Percentiles rank a stretch among this genome's conserved stretches.
These are phyloP conservation scores for Coleophoma eucalyptorum DNA, from an alignment of 2,329 filamentous ascomycete species.

Conservation along the genomic window DNA sequence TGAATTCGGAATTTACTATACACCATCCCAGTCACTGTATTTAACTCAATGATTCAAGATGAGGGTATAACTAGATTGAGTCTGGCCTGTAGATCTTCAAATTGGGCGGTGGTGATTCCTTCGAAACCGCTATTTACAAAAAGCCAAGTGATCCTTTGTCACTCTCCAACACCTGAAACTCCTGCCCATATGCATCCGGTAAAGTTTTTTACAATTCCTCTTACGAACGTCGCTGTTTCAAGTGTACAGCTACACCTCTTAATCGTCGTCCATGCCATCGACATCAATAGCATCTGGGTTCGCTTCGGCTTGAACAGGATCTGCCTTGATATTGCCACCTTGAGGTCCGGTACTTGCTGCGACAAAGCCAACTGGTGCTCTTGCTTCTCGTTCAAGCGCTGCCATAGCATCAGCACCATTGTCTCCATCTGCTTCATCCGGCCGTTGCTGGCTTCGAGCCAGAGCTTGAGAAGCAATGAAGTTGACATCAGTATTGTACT, in stretches of 20 bases:
- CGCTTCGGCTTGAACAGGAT: slow-evolving; percentile 40
- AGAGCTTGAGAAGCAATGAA: slow-evolving; percentile 97
- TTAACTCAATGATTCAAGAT: no score
- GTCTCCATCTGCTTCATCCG: slow-evolving; percentile 36
- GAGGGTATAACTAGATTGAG: no score
- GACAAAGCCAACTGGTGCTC: slow-evolving; percentile 87
- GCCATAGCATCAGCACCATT: slow-evolving; percentile 77
- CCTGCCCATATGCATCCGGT: not conserved
- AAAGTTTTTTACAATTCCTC: no score
- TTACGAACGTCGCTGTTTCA: no score
- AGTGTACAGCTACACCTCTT: not conserved
- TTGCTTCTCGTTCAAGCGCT: slow-evolving; percentile 81
- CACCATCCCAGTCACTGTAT: no score
- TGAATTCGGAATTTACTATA: no score
- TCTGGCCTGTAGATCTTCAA: no score
- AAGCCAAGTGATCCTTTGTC: no score
- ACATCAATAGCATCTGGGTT: slow-evolving; percentile 88
- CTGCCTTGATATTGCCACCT: slow-evolving; percentile 46
- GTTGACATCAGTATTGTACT: slow-evolving; percentile 98
- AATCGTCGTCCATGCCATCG: slow-evolving; percentile 59
- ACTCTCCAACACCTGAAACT: not conserved
- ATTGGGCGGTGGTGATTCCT: no score
- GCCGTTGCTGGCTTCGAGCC: slow-evolving; percentile 68
- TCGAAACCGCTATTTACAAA: no score
- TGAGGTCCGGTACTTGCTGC: slow-evolving; percentile 74